Evolutionary conservation across 345 rosid species (phyloP), one percentile per base, ranked within the genome.

Genomic region (Gossypium mustelinum): DNA sequence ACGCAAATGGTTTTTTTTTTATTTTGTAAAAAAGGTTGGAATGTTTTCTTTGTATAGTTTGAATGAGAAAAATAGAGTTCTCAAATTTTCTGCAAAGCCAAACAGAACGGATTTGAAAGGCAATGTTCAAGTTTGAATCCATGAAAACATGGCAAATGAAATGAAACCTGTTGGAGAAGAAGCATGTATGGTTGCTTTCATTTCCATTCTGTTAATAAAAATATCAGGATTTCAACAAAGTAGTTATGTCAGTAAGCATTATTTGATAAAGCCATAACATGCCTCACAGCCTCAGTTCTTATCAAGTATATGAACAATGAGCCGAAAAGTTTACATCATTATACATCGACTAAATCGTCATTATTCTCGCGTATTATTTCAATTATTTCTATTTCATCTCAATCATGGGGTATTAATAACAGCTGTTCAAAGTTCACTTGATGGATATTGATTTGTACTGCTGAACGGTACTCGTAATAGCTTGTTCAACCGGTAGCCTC

Each of bases 401-500:
- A 51, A n/a, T 9, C 73, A 68, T 20, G 71, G 45, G n/a, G 11
- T 27, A 39, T 39, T 3, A 39, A 12, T 41, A 58, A 72, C 24
- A 2, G 24, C 27, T 27, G 20, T 48, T 61, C 9, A 62, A 60
- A 78, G 22, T 77, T 92, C 86, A 92, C 74, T 83, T 85, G 74
- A 90, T 75, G 70, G 89, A 82, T 66, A 92, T 88, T 68, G 84
- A 87, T 81, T 94, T 94, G 83, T 92, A 94, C 72, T 83, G 85
- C 64, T 82, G 85, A 82, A 89, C 82, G 59, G 96, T 90, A 85
- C 80, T 86, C 62, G 84, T 89, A 76, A 92, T 88, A 67, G 97
- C 97, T 73, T 87, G 86, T 72, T 94, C 98, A 73, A 92, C 97
- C 0, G 97, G 97, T 29, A 94, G 86, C 80, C 97, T 89, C 85